Evolutionary conservation across 768 basidiomycete species (phyloP).

Genomic region (Auriscalpium orientale): DNA sequence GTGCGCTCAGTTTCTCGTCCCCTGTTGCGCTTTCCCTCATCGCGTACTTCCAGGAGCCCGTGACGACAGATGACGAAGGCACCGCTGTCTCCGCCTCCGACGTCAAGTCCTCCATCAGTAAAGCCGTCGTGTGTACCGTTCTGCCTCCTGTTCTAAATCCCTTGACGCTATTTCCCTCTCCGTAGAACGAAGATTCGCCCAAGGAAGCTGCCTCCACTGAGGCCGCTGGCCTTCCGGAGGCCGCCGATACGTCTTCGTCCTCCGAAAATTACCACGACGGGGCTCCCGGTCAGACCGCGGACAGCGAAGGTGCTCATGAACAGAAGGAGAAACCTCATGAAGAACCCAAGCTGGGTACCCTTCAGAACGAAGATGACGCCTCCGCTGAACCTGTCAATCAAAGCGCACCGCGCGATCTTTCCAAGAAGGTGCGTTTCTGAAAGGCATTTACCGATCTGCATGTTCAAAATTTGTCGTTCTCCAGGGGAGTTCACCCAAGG

Average conservation of each 20-base stretch:
- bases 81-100: constrained; percentile 20
- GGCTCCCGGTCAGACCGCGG: constrained; percentile 16
- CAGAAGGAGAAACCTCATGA: constrained; percentile 17
- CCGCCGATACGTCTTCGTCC: neutral
- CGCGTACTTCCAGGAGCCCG: no score
- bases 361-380: constrained; percentile 12
- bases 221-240: constrained; percentile 10
- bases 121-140: constrained; percentile 15
- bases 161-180: neutral
- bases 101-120: constrained; percentile 18
- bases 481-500: constrained; percentile 2
- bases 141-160: neutral
- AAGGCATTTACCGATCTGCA: neutral
- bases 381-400: constrained; percentile 11
- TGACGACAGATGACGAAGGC: constrained; percentile 18
- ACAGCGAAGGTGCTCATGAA: constrained; percentile 17
- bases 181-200: constrained; percentile 17
- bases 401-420: constrained; percentile 13
- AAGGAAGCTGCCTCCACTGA: constrained; percentile 20
- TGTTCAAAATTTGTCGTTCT: neutral
- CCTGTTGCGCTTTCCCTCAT: no score
- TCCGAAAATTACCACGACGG: constrained; percentile 5
- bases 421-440: constrained; percentile 4
- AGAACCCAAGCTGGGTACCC: constrained; percentile 11
- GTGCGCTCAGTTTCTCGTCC: no score